Evolutionary conservation across 164 flowering plant species (phyloP), one percentile per base, ranked within the genome.

Genomic region (Aristolochia fimbriata): DNA sequence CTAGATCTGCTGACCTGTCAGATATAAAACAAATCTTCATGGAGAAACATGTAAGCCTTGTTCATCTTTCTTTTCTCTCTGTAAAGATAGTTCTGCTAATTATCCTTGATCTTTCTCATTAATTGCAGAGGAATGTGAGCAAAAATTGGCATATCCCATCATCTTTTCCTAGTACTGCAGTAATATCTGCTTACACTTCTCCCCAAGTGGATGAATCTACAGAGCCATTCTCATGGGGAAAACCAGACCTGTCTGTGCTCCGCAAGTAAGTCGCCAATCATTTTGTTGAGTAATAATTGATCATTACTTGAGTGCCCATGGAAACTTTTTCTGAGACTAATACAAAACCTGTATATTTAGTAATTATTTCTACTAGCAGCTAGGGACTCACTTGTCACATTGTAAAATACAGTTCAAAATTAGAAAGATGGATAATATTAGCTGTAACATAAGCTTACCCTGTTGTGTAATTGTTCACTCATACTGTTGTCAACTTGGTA

Each of bases 61-160:
- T 31, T 27, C 8, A 24, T 37, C n/a, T 51, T 56, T 33, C 16
- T 27, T 15, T 31, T 33, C 17, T 30, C 17, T 56, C 16, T 49
- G 1, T 4, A 49, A 20, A 17, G 1, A 49, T 12, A 17, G 52
- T 17, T 15, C 20, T 49, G 20, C 27, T 15, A 33, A 37, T 50
- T 57, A 22, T 58, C 43, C 43, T 37, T 6, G 9, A 37, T 3
- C 43, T 43, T 12, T 43, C 23, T 15, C 15, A n/a, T 47, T 60
- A 14, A 47, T 63, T 7, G 16, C 79, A 93, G 98, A 86, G 98
- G 78, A 92, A 84, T 69, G 88, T 93, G 66, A 90, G 98, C 83
- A 93, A 93, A 81, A 93, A 93, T 64, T 93, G 98, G 98, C 94
- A 89, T 71, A 78, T 89, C 62, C 91, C 97, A 61, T 66, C 88